A percentile compares a stretch with the other conserved stretches of the same genome.
phyloP scores from a whole-genome alignment of 2,329 filamentous ascomycete genomes.

The Lasiodiplodia sp. region DNA sequence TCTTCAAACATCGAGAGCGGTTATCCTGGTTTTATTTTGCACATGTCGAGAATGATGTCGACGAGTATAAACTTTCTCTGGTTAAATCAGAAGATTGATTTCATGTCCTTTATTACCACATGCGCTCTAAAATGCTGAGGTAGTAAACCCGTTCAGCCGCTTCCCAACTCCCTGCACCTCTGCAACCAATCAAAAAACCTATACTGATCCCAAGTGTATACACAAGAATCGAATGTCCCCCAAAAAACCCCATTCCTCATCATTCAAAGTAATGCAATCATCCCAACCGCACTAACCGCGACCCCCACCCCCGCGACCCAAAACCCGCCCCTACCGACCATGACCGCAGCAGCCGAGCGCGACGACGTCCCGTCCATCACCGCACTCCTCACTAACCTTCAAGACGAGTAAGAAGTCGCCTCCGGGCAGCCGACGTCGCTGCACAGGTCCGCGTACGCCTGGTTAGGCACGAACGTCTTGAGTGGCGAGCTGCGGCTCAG shows the following conservation, averaged over 20 bases:
- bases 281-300: neutral
- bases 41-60: neutral
- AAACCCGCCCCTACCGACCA: neutral
- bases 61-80: neutral
- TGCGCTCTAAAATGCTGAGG: neutral
- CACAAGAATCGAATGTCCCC: neutral
- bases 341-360: neutral
- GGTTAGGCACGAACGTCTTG: conserved; percentile 29
- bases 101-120: neutral
- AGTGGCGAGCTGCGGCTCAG: conserved; percentile 11
- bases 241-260: neutral
- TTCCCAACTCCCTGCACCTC: no score
- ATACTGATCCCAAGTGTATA: neutral
- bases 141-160: neutral
- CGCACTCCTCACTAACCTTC: conserved; percentile 10
- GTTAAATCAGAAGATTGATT: neutral
- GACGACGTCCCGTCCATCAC: neutral
- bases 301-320: neutral
- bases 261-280: no score
- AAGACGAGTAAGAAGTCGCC: conserved; percentile 17
- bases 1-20: neutral
- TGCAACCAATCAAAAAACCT: neutral
- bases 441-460: conserved; percentile 22
- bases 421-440: conserved; percentile 22
- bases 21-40: neutral